phyloP scores from a whole-genome alignment of 2,329 filamentous ascomycete species.

The Fusarium sp. region DNA sequence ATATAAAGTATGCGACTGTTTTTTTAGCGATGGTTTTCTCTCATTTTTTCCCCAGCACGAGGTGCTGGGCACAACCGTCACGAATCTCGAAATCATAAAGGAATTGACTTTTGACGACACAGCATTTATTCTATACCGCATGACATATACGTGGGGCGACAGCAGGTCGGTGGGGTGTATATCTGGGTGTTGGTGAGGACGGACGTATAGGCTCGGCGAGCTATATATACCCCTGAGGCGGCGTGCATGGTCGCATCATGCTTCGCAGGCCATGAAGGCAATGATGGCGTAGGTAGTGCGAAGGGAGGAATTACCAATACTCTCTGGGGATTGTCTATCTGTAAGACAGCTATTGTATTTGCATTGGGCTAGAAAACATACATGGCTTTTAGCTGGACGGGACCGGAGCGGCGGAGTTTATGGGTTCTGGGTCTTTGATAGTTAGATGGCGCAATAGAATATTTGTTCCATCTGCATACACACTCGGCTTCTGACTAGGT shows the following conservation, averaged over 20 bases:
- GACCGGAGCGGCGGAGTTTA: slow-evolving; percentile 49
- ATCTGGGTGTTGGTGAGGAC: slow-evolving; percentile 12
- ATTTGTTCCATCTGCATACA: slow-evolving; percentile 27
- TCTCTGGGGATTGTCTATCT: slow-evolving; percentile 29
- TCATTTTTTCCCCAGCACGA: slow-evolving; percentile 35
- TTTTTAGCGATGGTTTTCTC: slow-evolving; percentile 45
- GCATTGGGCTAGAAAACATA: slow-evolving; percentile 42
- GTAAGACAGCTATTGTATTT: slow-evolving; percentile 38
- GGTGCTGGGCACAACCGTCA: slow-evolving; percentile 39
- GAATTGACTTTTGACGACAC: slow-evolving; percentile 42
- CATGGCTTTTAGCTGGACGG: slow-evolving; percentile 39
- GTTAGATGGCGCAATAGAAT: slow-evolving; percentile 37
- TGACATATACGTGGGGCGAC: slow-evolving; percentile 27
- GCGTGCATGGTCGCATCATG: background rate
- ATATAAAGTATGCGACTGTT: slow-evolving; percentile 36
- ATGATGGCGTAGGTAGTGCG: slow-evolving; percentile 11
- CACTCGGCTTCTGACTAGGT: background rate
- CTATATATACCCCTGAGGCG: slow-evolving; percentile 36
- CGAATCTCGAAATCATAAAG: slow-evolving; percentile 39
- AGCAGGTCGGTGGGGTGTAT: slow-evolving; percentile 12
- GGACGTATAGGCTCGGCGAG: slow-evolving; percentile 28
- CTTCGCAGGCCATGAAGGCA: slow-evolving; percentile 8
- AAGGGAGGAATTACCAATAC: slow-evolving; percentile 18
- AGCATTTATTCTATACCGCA: slow-evolving; percentile 37
- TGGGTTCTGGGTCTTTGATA: slow-evolving; percentile 41